Base-by-base conservation (phyloP, 2,329 filamentous ascomycete genomes). In the Colletotrichum gigasporum region DNA sequence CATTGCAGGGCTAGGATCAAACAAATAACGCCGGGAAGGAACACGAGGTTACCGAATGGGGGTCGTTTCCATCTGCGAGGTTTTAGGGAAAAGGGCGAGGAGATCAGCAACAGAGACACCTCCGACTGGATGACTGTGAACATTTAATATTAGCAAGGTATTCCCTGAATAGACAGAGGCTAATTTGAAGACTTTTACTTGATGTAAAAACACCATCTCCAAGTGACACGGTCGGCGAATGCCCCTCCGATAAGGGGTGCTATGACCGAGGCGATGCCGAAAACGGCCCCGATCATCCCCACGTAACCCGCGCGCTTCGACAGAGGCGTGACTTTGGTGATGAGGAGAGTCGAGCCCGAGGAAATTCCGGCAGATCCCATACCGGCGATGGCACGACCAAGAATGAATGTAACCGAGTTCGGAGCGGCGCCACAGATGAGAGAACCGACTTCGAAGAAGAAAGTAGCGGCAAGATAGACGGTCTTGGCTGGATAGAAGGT, bases 1-100 rank as follows among this genome's bases (percentile, higher is more conserved):
- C 83, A 88, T 69, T 87, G 82, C 34, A 88, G 76, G 10, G 84
- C 85, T 3, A 89, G 77, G 11, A 88, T 74, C 12, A 87, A 75
- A 65, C 80, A 83, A 63, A 87, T 73, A 47, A 87, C 78, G 26
- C 80, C 79, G 1, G 85, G 83, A 20, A 86, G 76, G 69, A 87
- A 79, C 59, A 85, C 74, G 11, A 72, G 71, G 2, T 81, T 80
- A 20, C 85, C 85, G 7, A 79, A 69, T 75, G 68, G 76, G 37
- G 77, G 10, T 83, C 82, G 8, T 83, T 72, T 16, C 85, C 70
- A 26, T 35, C 0, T 22, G 37, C 10, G 22, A 8, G 3, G 30
- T 10, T 24, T 45, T 22, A 4, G 30, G 30, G 16, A 34, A 45
- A 7, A 56, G 24, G 2, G n/a, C 18, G 45, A 45, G 10, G 3